phyloP scores from a whole-genome alignment of 768 basidiomycete genomes.

The Lactifluus hygrophoroides region DNA sequence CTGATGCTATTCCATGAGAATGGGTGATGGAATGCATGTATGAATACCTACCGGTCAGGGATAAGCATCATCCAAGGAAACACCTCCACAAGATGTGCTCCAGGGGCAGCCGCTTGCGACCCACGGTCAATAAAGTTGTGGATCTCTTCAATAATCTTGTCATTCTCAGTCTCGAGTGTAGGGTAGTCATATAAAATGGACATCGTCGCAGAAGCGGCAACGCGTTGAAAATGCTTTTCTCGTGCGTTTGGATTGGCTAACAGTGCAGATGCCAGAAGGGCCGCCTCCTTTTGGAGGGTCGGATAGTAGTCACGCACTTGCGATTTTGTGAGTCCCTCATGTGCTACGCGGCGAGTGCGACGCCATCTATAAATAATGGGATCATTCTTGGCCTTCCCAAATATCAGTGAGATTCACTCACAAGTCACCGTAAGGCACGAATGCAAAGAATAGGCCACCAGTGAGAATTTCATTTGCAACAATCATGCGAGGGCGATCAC shows the following conservation, averaged over 20 bases:
- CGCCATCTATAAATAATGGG: background rate
- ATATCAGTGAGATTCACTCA: slow-evolving; percentile 7
- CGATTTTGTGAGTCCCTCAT: background rate
- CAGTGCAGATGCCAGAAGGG: background rate
- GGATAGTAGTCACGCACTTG: background rate
- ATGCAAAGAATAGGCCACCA: slow-evolving; percentile 25
- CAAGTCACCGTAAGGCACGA: slow-evolving; percentile 23
- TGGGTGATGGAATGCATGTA: background rate
- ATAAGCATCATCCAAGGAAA: slow-evolving; percentile 11
- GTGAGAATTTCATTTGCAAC: slow-evolving; percentile 28
- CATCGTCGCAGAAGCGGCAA: too few relatives aligned
- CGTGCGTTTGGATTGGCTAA: too few relatives aligned
- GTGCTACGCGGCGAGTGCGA: slow-evolving; percentile 3
- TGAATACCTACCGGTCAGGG: slow-evolving; percentile 16
- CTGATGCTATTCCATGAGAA: background rate
- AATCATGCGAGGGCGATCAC: slow-evolving; percentile 25
- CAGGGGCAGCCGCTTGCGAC: too few relatives aligned
- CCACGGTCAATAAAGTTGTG: too few relatives aligned
- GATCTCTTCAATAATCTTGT: too few relatives aligned
- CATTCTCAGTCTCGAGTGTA: too few relatives aligned
- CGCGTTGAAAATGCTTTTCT: too few relatives aligned
- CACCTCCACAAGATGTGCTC: slow-evolving; percentile 20
- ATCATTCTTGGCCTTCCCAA: background rate
- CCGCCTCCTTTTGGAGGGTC: background rate
- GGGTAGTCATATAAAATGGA: too few relatives aligned